Evolutionary conservation across 768 basidiomycete genomes (phyloP), one percentile per base, ranked within the genome.

Genomic region (Mycena sanguinolenta): DNA sequence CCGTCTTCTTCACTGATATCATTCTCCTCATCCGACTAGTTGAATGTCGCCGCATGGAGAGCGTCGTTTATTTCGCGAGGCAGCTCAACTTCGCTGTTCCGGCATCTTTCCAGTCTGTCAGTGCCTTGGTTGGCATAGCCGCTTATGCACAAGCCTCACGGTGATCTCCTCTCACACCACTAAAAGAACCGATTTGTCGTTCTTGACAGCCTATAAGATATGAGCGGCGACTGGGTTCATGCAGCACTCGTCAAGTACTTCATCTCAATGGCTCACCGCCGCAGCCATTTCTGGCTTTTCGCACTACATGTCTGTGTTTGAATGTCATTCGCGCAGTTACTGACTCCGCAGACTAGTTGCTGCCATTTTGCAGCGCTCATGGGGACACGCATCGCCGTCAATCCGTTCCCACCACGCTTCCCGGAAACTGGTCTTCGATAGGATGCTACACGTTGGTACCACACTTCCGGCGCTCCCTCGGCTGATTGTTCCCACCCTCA

Each of bases 361-460:
- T 59, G 25, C 17, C 32, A 1, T 2, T n/a, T 13, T n/a, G 54
- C 23, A 21, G 9, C 32, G 49, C 38, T n/a, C 34, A 46, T 21
- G 52, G 57, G 19, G 44, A 14, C 7, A 8, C 38, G 9, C 78
- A 83, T n/a, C 81, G 80, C 64, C 86, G 83, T 58, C 83, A 84
- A 62, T 72, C 79, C 54, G 76, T 85, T 44, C 85, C 85, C n/a
- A 70, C 82, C 1, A 75, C 63, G 1, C 83, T 92, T 63, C 90
- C 89, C 10, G 81, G 82, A 3, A 82, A 79, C 58, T 93, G 91
- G 91, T 82, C 82, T 21, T 84, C 85, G 19, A 77, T 84, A 65
- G 90, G 91, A 75, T 93, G 92, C 74, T 89, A 87, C 80, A 86
- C 85, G 91, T 92, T 34, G 32, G 32, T 34, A 34, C 32, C 32